Base-by-base conservation (phyloP, 345 rosid species). In the Pseudoturritis turrita region DNA sequence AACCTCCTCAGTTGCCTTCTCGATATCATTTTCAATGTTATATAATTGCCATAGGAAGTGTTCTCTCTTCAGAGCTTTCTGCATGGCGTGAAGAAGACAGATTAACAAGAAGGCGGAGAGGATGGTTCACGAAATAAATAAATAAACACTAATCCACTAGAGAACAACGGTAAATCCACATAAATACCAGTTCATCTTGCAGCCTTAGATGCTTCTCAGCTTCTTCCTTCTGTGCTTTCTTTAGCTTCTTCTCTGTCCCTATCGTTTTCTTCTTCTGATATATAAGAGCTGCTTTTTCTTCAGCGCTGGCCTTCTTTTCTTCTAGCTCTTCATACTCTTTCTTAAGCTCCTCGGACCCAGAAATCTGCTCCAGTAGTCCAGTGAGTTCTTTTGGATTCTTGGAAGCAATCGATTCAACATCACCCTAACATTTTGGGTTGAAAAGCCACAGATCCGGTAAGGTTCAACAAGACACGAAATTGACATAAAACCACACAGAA, bases 141-240 rank as follows among this genome's bases (percentile, higher is more conserved):
- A 22, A 65, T 10, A 39, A 19, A 65, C 43, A 40, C 28, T 29
- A n/a, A 2, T 61, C 57, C 63, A 14, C 58, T 6, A 54, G 44
- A 53, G 44, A 53, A 57, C 5, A 64, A 4, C 5, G 10, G 10
- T 31, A 45, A 46, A 41, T 58, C 65, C 23, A 23, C 50, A 43
- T 53, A 14, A 60, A 62, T 83, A 95, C 99, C 99, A 95, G 81
- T 80, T 88, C 84, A 6, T 89, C 90, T 77, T 95, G 99, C 81
- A 95, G 77, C 51, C 86, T 87, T 0, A 89, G 76, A 81, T 91
- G 96, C 73, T 87, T 91, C 80, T 95, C 99, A 33, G 96, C 99
- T 86, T 95, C 99, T 83, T 91, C 97, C 83, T 95, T 95, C 78
- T 95, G 99, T 62, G 86, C 96, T 82, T 95, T 95, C 87, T 95